phyloP scores from a whole-genome alignment of 202 grass and related monocot species.

The Saccharum hybrid region DNA sequence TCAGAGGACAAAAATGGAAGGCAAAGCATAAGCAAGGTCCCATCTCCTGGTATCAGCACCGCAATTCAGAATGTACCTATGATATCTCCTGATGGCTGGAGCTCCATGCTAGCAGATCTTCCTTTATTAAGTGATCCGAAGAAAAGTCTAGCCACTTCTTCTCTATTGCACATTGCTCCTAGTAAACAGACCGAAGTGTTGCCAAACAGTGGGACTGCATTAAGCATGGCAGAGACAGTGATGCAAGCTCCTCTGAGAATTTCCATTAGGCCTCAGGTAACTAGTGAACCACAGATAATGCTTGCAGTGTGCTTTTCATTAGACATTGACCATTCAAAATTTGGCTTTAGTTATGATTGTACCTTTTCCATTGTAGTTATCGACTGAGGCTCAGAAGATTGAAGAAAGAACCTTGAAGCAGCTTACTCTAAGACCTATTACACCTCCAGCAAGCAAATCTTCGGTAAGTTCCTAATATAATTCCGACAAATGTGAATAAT shows the following conservation, averaged over 20 bases:
- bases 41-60: conserved; percentile 62
- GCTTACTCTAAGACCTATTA: conserved; percentile 58
- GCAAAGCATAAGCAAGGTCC: conserved; percentile 57
- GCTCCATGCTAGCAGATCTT: conserved; percentile 62
- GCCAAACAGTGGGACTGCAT: conserved; percentile 48
- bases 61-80: conserved; percentile 61
- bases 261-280: conserved; percentile 76
- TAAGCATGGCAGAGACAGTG: conserved; percentile 86
- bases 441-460: conserved; percentile 54
- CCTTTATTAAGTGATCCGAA: conserved; percentile 52
- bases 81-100: conserved; percentile 63
- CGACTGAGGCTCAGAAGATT: conserved; percentile 65
- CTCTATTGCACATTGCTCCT: conserved; percentile 39
- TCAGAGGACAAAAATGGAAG: conserved; percentile 55
- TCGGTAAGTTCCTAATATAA: conserved; percentile 50
- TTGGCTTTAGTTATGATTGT: conserved; percentile 8
- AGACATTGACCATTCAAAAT: not conserved
- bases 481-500: conserved; percentile 3
- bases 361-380: conserved; percentile 51
- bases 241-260: conserved; percentile 69
- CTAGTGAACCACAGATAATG: conserved; percentile 38
- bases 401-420: conserved; percentile 77
- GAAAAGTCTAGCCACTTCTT: conserved; percentile 43
- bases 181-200: conserved; percentile 48
- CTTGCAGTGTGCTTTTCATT: conserved; percentile 36